Evolutionary conservation across 2,329 filamentous ascomycete species (phyloP).

Genomic region (Trichoderma gracile): DNA sequence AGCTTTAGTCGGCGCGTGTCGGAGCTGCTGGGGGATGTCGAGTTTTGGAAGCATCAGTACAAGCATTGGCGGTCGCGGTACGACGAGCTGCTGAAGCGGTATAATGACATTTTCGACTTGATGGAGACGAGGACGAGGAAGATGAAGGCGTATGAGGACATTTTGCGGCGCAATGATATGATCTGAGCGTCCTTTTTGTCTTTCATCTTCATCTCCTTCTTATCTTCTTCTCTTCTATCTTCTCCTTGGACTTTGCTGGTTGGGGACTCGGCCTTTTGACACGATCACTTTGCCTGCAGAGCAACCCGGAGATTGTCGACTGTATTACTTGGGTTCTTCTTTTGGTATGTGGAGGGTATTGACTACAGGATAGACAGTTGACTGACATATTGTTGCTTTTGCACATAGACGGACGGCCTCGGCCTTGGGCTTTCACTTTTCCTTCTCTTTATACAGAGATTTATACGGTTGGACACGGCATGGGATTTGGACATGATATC

Average conservation of each 20-base stretch:
- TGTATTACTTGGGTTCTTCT: conserved; percentile 6
- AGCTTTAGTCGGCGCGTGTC: conserved; percentile 37
- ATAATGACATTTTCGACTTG: conserved; percentile 36
- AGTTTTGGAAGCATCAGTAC: conserved; percentile 40
- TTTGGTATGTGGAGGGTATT: conserved; percentile 1
- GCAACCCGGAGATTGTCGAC: not conserved
- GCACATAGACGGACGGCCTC: conserved; percentile 1
- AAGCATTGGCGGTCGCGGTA: conserved; percentile 38
- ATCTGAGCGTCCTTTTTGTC: conserved; percentile 28
- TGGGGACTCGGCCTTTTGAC: not conserved
- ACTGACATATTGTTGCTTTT: conserved; percentile 3
- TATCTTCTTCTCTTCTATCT: not conserved
- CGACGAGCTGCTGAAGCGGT: conserved; percentile 33
- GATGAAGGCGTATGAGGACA: conserved; percentile 40
- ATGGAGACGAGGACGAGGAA: conserved; percentile 38
- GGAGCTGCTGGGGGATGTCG: conserved; percentile 38
- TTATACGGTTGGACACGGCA: not conserved
- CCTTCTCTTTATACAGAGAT: conserved; percentile 4
- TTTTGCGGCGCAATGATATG: conserved; percentile 37
- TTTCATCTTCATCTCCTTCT: not conserved
- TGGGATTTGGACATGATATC: not conserved
- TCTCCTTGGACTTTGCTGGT: not conserved
- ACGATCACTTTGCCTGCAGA: not conserved
- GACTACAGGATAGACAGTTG: not conserved
- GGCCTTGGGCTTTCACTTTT: not conserved